Evolutionary conservation across 345 rosid species (phyloP).

Genomic region (Brassica incana): DNA sequence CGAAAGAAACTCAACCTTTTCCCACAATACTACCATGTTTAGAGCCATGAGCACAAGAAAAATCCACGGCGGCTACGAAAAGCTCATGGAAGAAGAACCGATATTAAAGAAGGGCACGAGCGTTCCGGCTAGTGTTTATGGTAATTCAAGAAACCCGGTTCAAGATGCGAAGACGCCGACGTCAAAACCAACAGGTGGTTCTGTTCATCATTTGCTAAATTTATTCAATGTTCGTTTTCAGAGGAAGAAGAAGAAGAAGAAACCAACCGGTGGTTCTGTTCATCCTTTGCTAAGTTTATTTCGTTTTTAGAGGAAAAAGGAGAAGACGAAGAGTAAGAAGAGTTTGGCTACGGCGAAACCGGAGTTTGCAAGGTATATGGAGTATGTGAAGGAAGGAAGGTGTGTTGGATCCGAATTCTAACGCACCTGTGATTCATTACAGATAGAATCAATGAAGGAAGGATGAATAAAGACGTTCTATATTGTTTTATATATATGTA

Average conservation of each 20-base stretch:
- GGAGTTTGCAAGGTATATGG: conserved; percentile 69
- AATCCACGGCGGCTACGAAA: conserved; percentile 49
- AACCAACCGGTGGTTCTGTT: conserved; percentile 42
- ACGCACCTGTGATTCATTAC: conserved; percentile 53
- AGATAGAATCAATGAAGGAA: conserved; percentile 30
- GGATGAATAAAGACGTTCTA: neutral
- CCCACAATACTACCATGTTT: conserved; percentile 47
- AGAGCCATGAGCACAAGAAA: conserved; percentile 69
- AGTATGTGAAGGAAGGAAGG: conserved; percentile 73
- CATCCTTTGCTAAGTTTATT: conserved; percentile 73
- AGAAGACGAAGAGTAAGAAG: conserved; percentile 37
- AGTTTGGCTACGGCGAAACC: conserved; percentile 66
- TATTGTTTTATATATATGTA: neutral
- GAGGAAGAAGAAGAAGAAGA: conserved; percentile 36
- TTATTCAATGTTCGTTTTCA: conserved; percentile 45
- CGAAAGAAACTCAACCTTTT: neutral
- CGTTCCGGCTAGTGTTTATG: conserved; percentile 43
- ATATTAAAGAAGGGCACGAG: conserved; percentile 47
- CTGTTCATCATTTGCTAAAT: conserved; percentile 62
- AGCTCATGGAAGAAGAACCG: conserved; percentile 42
- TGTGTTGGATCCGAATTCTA: conserved; percentile 57
- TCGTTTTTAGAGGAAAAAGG: conserved; percentile 26
- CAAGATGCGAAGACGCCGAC: conserved; percentile 24
- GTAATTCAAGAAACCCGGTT: conserved; percentile 23
- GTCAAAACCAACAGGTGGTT: conserved; percentile 40